phyloP scores from a whole-genome alignment of 208 protist species.

The Crithidia sp. region DNA sequence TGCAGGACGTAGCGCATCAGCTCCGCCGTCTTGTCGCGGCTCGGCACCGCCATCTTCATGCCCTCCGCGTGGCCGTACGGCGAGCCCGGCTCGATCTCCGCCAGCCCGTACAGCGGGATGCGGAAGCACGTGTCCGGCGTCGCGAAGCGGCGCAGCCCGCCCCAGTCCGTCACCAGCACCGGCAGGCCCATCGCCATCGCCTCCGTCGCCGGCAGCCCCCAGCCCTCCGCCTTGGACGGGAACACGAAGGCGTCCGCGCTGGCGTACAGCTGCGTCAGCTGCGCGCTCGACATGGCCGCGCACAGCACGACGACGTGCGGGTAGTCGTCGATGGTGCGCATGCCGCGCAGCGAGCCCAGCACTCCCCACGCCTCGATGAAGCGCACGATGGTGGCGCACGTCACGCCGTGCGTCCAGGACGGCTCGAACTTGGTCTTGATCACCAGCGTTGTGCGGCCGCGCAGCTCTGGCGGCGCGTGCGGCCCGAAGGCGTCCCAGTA shows the following conservation, averaged over 20 bases:
- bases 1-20: slow-evolving; percentile 43
- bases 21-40: slow-evolving; percentile 27
- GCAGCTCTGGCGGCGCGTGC: slow-evolving; percentile 25
- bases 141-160: slow-evolving; percentile 42
- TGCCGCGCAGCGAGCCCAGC: slow-evolving; percentile 16
- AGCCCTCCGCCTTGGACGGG: slow-evolving; percentile 80
- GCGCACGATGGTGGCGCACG: slow-evolving; percentile 1
- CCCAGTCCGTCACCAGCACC: slow-evolving; percentile 47
- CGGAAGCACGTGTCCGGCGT: slow-evolving; percentile 40
- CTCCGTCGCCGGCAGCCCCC: slow-evolving; percentile 56
- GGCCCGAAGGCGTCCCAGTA: slow-evolving; percentile 60
- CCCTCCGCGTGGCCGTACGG: slow-evolving; percentile 30
- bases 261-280: slow-evolving; percentile 71
- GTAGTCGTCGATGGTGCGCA: slow-evolving; percentile 19
- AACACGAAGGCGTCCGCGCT: slow-evolving; percentile 85
- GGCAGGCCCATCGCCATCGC: slow-evolving; percentile 71
- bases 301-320: slow-evolving; percentile 49
- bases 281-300: not conserved
- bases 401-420: not conserved
- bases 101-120: slow-evolving; percentile 56
- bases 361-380: slow-evolving; percentile 26
- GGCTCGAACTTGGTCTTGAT: slow-evolving; percentile 10
- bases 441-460: slow-evolving; percentile 21
- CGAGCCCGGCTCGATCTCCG: slow-evolving; percentile 29
- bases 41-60: slow-evolving; percentile 48